Evolutionary conservation across 2,329 filamentous ascomycete genomes (phyloP), one percentile per base, ranked within the genome.

Genomic region (Diplodia mutila): DNA sequence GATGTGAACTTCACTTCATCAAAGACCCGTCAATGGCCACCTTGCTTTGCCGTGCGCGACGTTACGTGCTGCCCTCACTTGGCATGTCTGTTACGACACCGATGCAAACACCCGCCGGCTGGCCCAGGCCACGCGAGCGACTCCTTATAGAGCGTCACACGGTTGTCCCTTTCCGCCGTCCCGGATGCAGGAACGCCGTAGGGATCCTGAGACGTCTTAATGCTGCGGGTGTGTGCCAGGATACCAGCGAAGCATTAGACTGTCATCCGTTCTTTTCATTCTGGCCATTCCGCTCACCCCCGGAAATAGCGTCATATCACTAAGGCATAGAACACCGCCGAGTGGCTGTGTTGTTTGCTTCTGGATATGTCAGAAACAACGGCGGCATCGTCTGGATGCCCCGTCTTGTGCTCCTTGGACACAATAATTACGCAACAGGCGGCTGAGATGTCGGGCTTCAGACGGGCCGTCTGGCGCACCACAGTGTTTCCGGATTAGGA

Each of bases 101-200:
- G 46, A 64, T 52, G 61, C 46, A 49, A 34, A 64, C 61, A 64
- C 25, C 61, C 61, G 61, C 48, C 61, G 61, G 37, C 61, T 52
- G 18, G 37, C 29, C 39, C 21, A 39, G 61, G 29, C 61, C 61
- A 52, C 61, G 61, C 48, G 46, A 52, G 39, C 39, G 34, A n/a
- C 46, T 52, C 25, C 61, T 52, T 29, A n/a, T 48, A 37, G n/a
- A 34, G 7, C 32, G 61, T 64, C 61, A 42, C 34, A 64, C 61
- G 11, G 25, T 23, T 14, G 25, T 34, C 57, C 29, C 25, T 25
- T 49, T 39, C 54, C 23, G 54, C 21, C 21, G n/a, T 42, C 34
- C 54, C 39, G 57, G 39, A 61, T 61, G 57, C 57, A 61, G 57
- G 57, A 49, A 61, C 57, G 39, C 57, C 27, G 39, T 49, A 27